Evolutionary conservation across 1,139 yeast species (phyloP), one percentile per base, ranked within the genome.

Genomic region (Suzukiozyma palmioleophila): DNA sequence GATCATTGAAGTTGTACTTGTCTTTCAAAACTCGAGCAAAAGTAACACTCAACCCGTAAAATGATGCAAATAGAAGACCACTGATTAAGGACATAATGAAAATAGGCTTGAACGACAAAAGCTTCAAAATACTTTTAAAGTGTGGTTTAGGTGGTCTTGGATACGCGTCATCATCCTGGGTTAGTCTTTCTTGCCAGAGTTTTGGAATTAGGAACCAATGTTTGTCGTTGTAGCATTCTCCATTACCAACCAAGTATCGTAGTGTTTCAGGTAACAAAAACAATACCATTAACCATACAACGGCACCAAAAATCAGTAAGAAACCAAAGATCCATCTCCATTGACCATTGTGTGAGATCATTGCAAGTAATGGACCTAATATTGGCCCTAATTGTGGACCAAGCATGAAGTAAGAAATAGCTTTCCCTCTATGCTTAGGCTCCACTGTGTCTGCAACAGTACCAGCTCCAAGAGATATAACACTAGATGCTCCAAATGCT

Each of bases 241-340:
- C 80, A 50, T 74, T 68, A 0, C 84, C 84, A 9, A 78, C 83
- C 15, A 77, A 59, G 43, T 68, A 75, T 25, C 83, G 53, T 35
- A 76, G 53, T 0, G 83, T 78, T 48, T 78, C 84, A 2, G 84
- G 83, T 12, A 77, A 56, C 15, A 71, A 56, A 18, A 70, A 60
- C 14, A 70, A 40, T 0, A 77, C 69, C n/a, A 60, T 16, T 0
- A 68, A 2, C 36, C 70, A 66, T 0, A 69, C 70, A 3, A 65
- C 46, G 0, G 55, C 61, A 1, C 78, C 74, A 45, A 73, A 47
- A 1, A 77, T 65, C 1, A 77, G 67, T 14, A 75, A 57, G 39
- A 76, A 66, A 1, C 79, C 81, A 62, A 79, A 79, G 9, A 72
- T 57, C 81, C 81, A 76, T 52, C 81, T 66, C 81, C 81, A 77